These are phyloP conservation scores for Scalesia atractyloides DNA, from an alignment of 129 eudicot genomes.

Conservation along the genomic window DNA sequence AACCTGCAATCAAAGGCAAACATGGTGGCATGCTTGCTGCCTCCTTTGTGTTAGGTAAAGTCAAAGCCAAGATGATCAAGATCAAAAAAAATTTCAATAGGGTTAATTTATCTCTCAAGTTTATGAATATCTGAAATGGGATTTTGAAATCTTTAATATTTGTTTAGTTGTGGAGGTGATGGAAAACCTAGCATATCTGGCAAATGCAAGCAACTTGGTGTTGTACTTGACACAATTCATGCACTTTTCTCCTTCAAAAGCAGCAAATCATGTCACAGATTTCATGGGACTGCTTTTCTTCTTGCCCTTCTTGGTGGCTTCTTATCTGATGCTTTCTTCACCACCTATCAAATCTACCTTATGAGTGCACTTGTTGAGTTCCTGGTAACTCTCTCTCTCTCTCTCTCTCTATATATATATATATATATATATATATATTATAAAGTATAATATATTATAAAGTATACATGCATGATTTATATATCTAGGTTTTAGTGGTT, in stretches of 20 bases:
- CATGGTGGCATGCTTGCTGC: constrained; percentile 96
- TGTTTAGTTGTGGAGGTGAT: constrained; percentile 71
- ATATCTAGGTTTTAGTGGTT: constrained; percentile 9
- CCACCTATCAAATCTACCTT: constrained; percentile 63
- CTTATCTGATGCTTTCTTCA: constrained; percentile 80
- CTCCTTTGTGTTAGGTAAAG: constrained; percentile 76
- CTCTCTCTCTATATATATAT: not conserved
- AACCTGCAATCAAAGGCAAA: constrained; percentile 59
- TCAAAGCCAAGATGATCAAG: constrained; percentile 20
- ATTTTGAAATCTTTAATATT: not conserved
- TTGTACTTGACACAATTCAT: constrained; percentile 62
- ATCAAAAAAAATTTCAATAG: constrained; percentile 7
- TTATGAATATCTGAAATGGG: not conserved
- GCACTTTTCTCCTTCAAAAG: constrained; percentile 68
- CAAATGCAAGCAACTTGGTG: constrained; percentile 95
- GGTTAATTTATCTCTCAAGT: not conserved
- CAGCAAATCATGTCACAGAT: constrained; percentile 82
- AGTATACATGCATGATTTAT: constrained; percentile 5
- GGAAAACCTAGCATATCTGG: constrained; percentile 84
- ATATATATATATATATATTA: not conserved
- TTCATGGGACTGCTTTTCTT: constrained; percentile 94
- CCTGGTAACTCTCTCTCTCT: constrained; percentile 49
- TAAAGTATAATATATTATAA: not conserved
- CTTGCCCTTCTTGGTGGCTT: constrained; percentile 94
- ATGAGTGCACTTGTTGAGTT: constrained; percentile 68